A percentile compares a stretch with the other conserved stretches of the same genome.
Evolutionary conservation across 2,329 filamentous ascomycete genomes (phyloP).

Genomic region (Botrytis byssoidea): DNA sequence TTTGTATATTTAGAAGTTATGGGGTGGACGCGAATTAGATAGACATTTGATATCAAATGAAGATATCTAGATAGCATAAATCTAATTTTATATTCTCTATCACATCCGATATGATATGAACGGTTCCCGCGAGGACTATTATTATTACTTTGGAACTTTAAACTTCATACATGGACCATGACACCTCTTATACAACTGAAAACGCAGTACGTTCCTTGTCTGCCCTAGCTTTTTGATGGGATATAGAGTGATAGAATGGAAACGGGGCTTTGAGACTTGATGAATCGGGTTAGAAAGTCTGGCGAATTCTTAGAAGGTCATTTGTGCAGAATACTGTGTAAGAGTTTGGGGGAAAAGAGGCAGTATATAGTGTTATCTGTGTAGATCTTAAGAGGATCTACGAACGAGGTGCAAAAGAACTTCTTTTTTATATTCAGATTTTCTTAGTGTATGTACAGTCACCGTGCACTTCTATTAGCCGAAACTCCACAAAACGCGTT

Average conservation of each 20-base stretch:
- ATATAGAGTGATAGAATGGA: not conserved
- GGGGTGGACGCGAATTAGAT: not conserved
- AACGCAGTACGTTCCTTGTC: not conserved
- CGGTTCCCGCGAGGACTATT: not conserved
- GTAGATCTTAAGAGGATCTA: not conserved
- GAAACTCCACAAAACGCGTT: no score
- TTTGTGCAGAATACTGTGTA: no score
- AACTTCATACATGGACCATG: not conserved
- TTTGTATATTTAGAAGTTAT: not conserved
- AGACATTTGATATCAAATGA: not conserved
- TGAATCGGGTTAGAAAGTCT: accelerated
- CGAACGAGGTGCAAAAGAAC: not conserved
- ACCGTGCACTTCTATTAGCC: no score
- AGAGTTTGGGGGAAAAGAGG: no score
- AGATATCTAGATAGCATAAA: not conserved
- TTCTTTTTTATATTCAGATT: not conserved
- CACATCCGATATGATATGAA: not conserved
- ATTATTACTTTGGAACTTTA: accelerated
- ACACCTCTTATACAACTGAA: not conserved
- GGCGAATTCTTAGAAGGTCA: not conserved
- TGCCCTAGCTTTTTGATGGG: not conserved
- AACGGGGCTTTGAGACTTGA: not conserved
- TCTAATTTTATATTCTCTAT: not conserved
- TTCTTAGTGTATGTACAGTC: not conserved
- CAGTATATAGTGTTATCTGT: no score